Base-by-base conservation (phyloP, 495 filamentous ascomycete species). In the Xylaria flabelliformis region DNA sequence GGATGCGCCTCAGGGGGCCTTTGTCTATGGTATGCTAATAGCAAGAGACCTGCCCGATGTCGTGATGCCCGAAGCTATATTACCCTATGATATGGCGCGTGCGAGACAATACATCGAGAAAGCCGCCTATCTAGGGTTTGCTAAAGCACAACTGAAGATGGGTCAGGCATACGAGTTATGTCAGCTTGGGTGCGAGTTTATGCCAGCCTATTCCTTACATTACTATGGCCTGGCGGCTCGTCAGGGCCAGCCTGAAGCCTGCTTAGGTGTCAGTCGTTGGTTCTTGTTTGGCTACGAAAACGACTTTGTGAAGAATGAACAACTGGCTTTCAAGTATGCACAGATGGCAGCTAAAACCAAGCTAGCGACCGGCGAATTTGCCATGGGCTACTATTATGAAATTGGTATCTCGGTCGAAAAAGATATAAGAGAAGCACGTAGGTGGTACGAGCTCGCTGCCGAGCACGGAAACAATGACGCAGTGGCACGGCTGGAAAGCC, bases 221-320 rank as follows among this genome's bases (percentile, higher is more conserved):
- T 99, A 99, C 81, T 97, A 98, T 79, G 94, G 93, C 67, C 87
- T 99, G 51, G 97, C 96, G 24, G 91, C 96, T 4, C 90, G 92
- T 51, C 97, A 98, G 81, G 88, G 87, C 41, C 94, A 98, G 75
- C 83, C 93, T 0, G 96, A 98, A 76, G 96, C 95, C 0, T 93
- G 97, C 65, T 94, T 99, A 88, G 94, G 94, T 32, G 95, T 99
- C 71, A 98, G 95, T 78, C 97, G 98, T 81, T 99, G 96, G 96
- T 98, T 98, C 81, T 85, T 99, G 34, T 98, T 96, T 77, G 96
- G 96, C 9, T 93, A 94, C 73, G 95, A 98, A 78, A 90, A 90
- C 32, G 85, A 94, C 7, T 98, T 99, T 78, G 88, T 93, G 51
- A 98, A 98, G 85, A 98, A 97, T 76, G 97, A 99, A 81, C 91